Evolutionary conservation across 2,329 filamentous ascomycete genomes (phyloP).

Genomic region (Aureobasidium leucospermi): DNA sequence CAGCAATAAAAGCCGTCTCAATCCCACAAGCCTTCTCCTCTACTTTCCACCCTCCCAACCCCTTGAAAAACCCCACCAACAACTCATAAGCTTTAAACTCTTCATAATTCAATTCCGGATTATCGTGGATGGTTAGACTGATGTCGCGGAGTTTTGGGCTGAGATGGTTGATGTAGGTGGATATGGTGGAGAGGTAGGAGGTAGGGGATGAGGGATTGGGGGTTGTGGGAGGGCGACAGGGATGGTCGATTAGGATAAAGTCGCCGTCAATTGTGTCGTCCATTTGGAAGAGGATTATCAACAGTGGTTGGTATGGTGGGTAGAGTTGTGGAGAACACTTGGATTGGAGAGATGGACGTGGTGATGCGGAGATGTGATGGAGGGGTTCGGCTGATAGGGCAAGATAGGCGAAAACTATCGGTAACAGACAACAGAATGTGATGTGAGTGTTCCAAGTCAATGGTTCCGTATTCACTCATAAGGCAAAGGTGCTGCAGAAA

Average conservation of each 20-base stretch:
- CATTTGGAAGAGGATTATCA: not conserved
- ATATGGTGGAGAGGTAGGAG: conserved; percentile 24
- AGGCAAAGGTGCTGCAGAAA: too few relatives aligned
- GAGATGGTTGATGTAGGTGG: conserved; percentile 34
- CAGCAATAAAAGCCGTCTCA: conserved; percentile 47
- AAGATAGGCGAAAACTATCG: not conserved
- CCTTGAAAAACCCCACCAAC: conserved; percentile 42
- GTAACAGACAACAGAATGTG: too few relatives aligned
- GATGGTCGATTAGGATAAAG: not conserved
- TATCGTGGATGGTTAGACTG: conserved; percentile 46
- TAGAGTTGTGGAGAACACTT: not conserved
- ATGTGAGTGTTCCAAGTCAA: too few relatives aligned
- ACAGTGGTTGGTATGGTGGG: too few relatives aligned
- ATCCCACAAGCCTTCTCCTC: conserved; percentile 46
- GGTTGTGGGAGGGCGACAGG: not conserved
- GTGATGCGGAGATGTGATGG: not conserved
- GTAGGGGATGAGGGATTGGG: too few relatives aligned
- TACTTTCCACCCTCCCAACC: conserved; percentile 41
- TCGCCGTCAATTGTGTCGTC: not conserved
- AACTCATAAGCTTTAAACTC: conserved; percentile 45
- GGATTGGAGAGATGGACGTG: not conserved
- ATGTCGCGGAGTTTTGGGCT: conserved; percentile 37
- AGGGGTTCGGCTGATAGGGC: not conserved
- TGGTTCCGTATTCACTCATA: too few relatives aligned
- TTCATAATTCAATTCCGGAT: conserved; percentile 43